These are phyloP conservation scores for Umbelopsis ramanniana DNA, from an alignment of 192 early-diverging fungal species.

Conservation along the genomic window DNA sequence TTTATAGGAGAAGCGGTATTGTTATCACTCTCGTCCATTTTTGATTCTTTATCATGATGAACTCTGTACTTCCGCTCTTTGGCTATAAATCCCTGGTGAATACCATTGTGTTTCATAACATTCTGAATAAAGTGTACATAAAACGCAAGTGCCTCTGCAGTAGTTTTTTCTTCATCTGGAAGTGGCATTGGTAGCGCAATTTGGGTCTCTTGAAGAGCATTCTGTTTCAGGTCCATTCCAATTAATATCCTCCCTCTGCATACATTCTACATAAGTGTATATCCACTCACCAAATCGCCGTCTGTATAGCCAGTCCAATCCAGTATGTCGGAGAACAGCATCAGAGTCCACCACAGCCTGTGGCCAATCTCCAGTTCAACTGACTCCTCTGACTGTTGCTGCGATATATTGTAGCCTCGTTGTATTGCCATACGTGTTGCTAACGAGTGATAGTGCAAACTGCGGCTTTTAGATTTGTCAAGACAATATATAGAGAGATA, in stretches of 20 bases:
- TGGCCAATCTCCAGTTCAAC: conserved; percentile 2
- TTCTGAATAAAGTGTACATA: conserved; percentile 16
- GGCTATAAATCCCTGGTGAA: conserved; percentile 14
- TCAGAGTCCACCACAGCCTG: conserved; percentile 3
- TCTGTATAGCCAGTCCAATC: conserved; percentile 17
- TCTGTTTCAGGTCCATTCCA: neutral
- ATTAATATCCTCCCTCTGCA: neutral
- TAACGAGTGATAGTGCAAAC: conserved; percentile 10
- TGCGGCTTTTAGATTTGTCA: conserved; percentile 10
- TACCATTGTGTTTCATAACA: conserved; percentile 18
- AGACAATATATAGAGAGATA: conserved; percentile 5
- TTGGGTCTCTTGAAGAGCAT: neutral
- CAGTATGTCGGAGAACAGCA: neutral
- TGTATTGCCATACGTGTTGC: neutral
- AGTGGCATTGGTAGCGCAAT: neutral
- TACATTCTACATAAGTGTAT: too few species aligned
- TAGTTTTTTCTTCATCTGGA: conserved; percentile 14
- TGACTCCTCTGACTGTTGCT: neutral
- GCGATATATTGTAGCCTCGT: neutral
- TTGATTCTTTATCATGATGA: neutral
- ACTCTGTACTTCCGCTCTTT: neutral
- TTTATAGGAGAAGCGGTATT: neutral
- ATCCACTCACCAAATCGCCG: conserved; percentile 1
- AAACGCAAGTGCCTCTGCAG: conserved; percentile 1
- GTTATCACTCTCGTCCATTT: neutral